phyloP scores from a whole-genome alignment of 495 filamentous ascomycete genomes.

The Aspergillus nanangensis region DNA sequence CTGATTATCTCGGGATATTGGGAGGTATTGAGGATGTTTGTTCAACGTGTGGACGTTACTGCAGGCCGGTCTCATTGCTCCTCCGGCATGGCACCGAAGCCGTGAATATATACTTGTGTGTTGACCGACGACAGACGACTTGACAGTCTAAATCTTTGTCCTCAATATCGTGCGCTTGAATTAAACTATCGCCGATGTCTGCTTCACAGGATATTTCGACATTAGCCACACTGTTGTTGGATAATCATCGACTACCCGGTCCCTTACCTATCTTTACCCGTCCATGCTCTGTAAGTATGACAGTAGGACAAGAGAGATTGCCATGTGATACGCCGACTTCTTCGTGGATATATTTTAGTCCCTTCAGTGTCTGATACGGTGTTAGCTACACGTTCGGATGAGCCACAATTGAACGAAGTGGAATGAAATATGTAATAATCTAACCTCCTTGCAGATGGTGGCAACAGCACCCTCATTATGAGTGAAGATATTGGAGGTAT shows the following conservation, averaged over 20 bases:
- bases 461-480: conserved; percentile 4
- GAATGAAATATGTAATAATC: not conserved
- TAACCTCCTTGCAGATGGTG: conserved; percentile 7
- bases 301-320: conserved; percentile 5
- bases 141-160: too few species aligned
- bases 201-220: too few species aligned
- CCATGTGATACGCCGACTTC: conserved; percentile 7
- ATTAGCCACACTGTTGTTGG: too few species aligned
- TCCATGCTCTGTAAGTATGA: conserved; percentile 4
- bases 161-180: too few species aligned
- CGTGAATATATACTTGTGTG: not conserved
- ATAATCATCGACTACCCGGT: too few species aligned
- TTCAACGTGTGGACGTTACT: not conserved
- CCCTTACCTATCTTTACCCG: conserved; percentile 10
- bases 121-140: not conserved
- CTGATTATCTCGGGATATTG: not conserved
- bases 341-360: conserved; percentile 9
- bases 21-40: not conserved
- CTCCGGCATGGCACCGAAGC: not conserved
- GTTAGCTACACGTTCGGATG: not conserved
- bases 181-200: too few species aligned
- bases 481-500: conserved; percentile 3
- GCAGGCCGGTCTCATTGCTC: not conserved
- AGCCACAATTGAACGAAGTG: too few species aligned
- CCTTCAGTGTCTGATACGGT: not conserved